Base-by-base conservation (phyloP, 208 protist species). In the Leishmania tropica region DNA sequence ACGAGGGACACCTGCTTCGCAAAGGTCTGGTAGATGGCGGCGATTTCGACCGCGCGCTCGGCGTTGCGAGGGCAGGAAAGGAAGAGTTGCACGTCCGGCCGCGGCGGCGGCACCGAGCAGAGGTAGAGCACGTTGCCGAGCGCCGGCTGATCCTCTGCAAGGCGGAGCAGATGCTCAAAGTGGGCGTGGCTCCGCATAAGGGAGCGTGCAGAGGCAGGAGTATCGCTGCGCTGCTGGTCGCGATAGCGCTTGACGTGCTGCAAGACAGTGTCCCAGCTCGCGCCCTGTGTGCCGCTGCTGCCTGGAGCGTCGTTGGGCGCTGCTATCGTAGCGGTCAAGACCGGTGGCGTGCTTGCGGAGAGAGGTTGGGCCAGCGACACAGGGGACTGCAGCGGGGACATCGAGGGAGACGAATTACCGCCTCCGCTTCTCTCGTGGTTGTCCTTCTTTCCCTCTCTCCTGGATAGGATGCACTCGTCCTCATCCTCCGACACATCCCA, bases 1-100 rank as follows among this genome's bases (percentile, higher is more conserved):
- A 97, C 85, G 0, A 96, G 85, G 19, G 95, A 96, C n/a, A 96
- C 92, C 74, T 95, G 85, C 81, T 94, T 96, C 40, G 89, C 88
- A 79, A 96, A 96, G n/a, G 78, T 75, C 58, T 95, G 87, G 42
- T 89, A 97, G 65, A 97, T 90, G 56, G 82, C 81, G 0, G 84
- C 75, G 13, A 93, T 81, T 45, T 96, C 92, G 1, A 97, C 94
- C 5, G 82, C 84, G 3, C 80, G 80, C 73, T 86, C 74, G 0
- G 83, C 71, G 75, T 89, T 93, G 56, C 93, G 90, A 45, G 88
- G 89, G 68, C 90, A 94, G 35, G 86, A 88, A 19, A 97, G 85
- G 62, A 96, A 97, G 2, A 97, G 78, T 21, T 91, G 75, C 60
- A 94, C 35, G 19, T 90, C 90, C 13, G 86, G 90, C 15, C 88